Evolutionary conservation across 164 flowering plant species (phyloP).

Genomic region (Magnolia officinalis): DNA sequence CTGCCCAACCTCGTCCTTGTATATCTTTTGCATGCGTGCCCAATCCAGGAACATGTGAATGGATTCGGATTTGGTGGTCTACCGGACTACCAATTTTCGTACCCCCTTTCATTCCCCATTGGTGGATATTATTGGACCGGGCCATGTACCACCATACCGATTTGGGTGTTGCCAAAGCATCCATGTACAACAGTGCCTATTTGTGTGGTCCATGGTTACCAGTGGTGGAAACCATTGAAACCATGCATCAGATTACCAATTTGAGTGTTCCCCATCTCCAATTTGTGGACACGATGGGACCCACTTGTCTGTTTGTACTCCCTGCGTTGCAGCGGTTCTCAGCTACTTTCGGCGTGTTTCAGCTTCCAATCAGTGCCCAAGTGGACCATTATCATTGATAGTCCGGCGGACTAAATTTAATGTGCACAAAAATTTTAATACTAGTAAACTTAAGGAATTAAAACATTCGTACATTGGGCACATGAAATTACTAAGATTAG

Average conservation of each 20-base stretch:
- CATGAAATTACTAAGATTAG: too few species aligned
- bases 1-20: background rate
- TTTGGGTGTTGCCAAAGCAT: background rate
- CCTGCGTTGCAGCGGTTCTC: too few species aligned
- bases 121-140: background rate
- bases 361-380: too few species aligned
- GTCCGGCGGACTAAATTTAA: too few species aligned
- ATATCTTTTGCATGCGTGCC: conserved; percentile 1
- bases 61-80: background rate
- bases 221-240: background rate
- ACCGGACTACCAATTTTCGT: background rate
- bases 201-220: background rate
- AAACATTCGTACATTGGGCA: too few species aligned
- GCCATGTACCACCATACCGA: background rate
- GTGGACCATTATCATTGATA: too few species aligned
- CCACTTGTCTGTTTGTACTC: too few species aligned
- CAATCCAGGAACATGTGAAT: background rate
- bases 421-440: too few species aligned
- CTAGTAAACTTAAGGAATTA: too few species aligned
- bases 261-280: background rate
- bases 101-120: background rate
- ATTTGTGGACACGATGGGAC: too few species aligned
- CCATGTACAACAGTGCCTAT: background rate
- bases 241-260: background rate
- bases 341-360: too few species aligned